Evolutionary conservation across 1,139 yeast species (phyloP), one percentile per base, ranked within the genome.

Genomic region (Candida sojae): DNA sequence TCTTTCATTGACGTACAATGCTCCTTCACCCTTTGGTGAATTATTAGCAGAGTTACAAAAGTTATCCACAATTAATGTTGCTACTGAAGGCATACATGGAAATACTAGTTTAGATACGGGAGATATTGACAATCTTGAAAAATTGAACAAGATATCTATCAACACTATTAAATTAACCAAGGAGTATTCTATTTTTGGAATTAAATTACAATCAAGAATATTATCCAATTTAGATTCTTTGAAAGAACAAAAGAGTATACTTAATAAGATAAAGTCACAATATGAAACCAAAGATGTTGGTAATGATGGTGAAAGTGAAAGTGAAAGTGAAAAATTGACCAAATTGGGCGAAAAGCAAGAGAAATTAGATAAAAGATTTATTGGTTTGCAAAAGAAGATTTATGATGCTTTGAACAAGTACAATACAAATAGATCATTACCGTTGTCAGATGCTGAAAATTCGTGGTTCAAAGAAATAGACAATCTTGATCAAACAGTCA

Each of bases 21-120:
- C 31, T 3, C 28, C 26, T 6, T 21, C 43, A 4, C 95, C 91
- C 61, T 84, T 88, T 29, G 96, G 95, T 6, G 96, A 93, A 51
- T 86, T 84, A 25, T 50, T 47, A 31, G 12, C 39, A 8, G 39
- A 45, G 29, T 34, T 51, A 6, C 33, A 36, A 21, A 32, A 21
- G 6, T 38, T 52, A 12, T 21, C 38, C 17, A 33, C 12, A n/a
- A 17, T 23, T 6, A 28, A 42, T 8, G 28, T 42, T 28, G 29
- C 28, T 21, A 17, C 39, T 28, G 39, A 23, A 28, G 28, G 31
- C 4, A 32, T 34, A 23, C 41, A 17, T 11, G 34, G 44, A 9
- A 25, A 40, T n/a, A 9, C 34, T 21, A 10, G 28, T 10, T 39
- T 44, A 25, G 13, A 17, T 13, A 13, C 5, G 8, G 30, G 11